phyloP scores from a whole-genome alignment of 768 basidiomycete species.

The Hydnomerulius pinastri region DNA sequence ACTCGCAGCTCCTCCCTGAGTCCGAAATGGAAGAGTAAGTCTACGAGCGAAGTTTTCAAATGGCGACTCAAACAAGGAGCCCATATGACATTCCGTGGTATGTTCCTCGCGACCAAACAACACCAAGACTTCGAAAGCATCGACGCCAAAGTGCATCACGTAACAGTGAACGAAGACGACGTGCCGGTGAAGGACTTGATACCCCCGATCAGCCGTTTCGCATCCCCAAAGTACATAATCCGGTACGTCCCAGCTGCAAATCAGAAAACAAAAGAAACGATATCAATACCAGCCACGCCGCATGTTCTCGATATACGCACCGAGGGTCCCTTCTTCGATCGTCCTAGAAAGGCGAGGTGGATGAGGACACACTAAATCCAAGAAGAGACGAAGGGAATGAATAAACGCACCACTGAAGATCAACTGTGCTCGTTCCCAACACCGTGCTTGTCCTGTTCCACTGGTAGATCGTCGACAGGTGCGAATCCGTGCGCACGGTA shows the following conservation, averaged over 20 bases:
- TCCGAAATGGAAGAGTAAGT: too few relatives aligned
- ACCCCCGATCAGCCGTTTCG: conserved; percentile 65
- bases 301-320: conserved; percentile 5
- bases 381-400: not conserved
- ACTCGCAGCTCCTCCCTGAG: too few relatives aligned
- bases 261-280: too few relatives aligned
- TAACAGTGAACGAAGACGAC: conserved; percentile 63
- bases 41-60: too few relatives aligned
- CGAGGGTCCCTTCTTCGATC: conserved; percentile 57
- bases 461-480: conserved; percentile 70
- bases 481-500: conserved; percentile 69
- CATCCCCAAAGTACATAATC: conserved; percentile 71
- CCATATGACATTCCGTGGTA: too few relatives aligned
- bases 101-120: too few relatives aligned
- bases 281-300: not conserved
- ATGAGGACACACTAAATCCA: not conserved
- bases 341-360: conserved; percentile 42
- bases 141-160: conserved; percentile 8
- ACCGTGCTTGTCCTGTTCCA: conserved; percentile 64
- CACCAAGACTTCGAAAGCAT: not conserved
- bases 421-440: conserved; percentile 63
- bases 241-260: conserved; percentile 67
- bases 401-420: conserved; percentile 59
- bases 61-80: too few relatives aligned
- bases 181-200: conserved; percentile 63